Evolutionary conservation across 164 flowering plant genomes (phyloP).

Genomic region (Aristolochia californica): DNA sequence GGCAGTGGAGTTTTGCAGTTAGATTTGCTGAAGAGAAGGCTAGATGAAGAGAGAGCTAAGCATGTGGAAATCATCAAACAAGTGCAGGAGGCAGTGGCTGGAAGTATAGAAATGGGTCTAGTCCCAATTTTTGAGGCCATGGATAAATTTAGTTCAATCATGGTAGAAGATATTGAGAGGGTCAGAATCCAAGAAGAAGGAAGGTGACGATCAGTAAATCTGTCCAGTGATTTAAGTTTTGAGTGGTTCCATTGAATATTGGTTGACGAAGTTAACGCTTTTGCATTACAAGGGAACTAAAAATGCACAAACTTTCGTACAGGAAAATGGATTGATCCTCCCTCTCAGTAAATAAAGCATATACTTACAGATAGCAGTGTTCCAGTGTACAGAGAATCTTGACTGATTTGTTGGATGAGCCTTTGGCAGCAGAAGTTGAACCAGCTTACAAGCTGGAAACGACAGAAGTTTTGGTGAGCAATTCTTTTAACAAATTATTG

Average conservation of each 20-base stretch:
- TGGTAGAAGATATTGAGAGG: constrained; percentile 56
- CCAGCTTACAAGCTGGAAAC: too few species aligned
- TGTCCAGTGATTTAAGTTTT: too few species aligned
- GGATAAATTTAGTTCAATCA: constrained; percentile 50
- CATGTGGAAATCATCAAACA: constrained; percentile 61
- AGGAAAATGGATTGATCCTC: too few species aligned
- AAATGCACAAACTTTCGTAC: too few species aligned
- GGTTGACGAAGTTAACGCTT: too few species aligned
- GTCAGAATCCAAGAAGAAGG: constrained; percentile 44
- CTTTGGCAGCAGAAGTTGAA: too few species aligned
- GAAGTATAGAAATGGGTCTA: constrained; percentile 67
- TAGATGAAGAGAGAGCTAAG: constrained; percentile 60
- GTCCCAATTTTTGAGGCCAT: constrained; percentile 77
- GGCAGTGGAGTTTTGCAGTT: constrained; percentile 47
- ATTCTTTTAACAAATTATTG: too few species aligned
- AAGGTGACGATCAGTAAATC: constrained; percentile 5
- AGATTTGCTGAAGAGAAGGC: constrained; percentile 58
- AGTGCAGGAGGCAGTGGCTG: constrained; percentile 66
- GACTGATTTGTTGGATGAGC: constrained; percentile 2
- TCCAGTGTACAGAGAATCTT: constrained; percentile 5
- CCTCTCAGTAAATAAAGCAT: background rate
- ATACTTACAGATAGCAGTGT: background rate
- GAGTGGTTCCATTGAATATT: too few species aligned
- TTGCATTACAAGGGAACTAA: too few species aligned
- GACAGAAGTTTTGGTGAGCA: too few species aligned